Evolutionary conservation across 2,329 filamentous ascomycete genomes (phyloP).

Genomic region (Ophiostoma fasciatum): DNA sequence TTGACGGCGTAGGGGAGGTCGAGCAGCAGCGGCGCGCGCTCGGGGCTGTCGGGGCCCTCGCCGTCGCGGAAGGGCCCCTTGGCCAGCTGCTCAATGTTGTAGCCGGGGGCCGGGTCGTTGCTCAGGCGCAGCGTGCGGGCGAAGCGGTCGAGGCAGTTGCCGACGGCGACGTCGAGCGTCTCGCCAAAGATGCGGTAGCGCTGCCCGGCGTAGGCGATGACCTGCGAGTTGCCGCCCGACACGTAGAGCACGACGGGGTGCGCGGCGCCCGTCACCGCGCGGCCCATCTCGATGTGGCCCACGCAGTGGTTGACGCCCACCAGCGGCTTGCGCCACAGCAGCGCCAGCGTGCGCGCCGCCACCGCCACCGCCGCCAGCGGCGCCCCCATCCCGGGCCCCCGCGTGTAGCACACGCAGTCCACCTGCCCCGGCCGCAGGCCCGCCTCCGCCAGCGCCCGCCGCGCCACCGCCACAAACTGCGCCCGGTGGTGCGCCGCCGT

Average conservation of each 20-base stretch:
- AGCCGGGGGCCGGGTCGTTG: conserved; percentile 92
- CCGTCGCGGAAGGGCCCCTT: conserved; percentile 20
- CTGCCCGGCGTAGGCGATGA: conserved; percentile 89
- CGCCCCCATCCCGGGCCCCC: conserved; percentile 91
- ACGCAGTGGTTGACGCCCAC: conserved; percentile 97
- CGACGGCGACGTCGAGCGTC: conserved; percentile 91
- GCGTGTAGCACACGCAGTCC: conserved; percentile 89
- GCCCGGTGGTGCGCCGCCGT: conserved; percentile 82
- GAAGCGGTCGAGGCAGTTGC: conserved; percentile 93
- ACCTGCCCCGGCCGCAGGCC: conserved; percentile 48
- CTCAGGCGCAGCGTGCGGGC: conserved; percentile 80
- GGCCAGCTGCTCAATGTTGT: conserved; percentile 94
- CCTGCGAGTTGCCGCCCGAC: conserved; percentile 90
- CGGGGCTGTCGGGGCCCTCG: conserved; percentile 16
- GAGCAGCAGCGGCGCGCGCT: conserved; percentile 54
- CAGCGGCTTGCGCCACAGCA: conserved; percentile 79
- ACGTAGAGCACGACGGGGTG: conserved; percentile 96
- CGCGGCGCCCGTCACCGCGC: conserved; percentile 73
- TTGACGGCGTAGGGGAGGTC: conserved; percentile 94
- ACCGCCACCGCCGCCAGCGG: conserved; percentile 78
- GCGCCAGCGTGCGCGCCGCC: conserved; percentile 59
- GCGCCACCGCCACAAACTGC: conserved; percentile 72
- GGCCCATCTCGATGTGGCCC: conserved; percentile 97
- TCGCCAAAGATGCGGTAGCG: conserved; percentile 97
- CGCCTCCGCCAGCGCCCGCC: conserved; percentile 60